A percentile compares a stretch with the other conserved stretches of the same genome.
Conservation (phyloP, 1,284 basidiomycete genomes). For the Rhodotorula sp. region DNA sequence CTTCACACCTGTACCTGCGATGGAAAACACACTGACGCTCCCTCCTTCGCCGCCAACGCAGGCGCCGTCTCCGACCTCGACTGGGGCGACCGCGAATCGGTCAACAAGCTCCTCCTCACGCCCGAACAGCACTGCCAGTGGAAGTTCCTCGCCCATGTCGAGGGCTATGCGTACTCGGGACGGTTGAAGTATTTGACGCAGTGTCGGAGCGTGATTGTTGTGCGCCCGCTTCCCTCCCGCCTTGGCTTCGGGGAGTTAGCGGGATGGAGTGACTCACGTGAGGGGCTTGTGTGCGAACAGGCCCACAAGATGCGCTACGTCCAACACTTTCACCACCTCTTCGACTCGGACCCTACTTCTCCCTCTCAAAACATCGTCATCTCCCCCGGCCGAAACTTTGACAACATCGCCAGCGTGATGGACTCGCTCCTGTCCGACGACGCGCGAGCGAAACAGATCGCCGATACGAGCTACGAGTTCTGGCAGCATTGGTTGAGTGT, state of each 20-base stretch:
- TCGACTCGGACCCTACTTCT: constrained; percentile 44
- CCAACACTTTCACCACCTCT: constrained; percentile 51
- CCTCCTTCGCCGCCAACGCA: not conserved
- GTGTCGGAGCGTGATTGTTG: constrained; percentile 49
- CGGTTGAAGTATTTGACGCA: constrained; percentile 50
- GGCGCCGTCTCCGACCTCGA: constrained; percentile 21
- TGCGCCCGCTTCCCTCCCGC: constrained; percentile 22
- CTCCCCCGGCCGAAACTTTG: constrained; percentile 43
- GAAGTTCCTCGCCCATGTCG: constrained; percentile 49
- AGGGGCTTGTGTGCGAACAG: not conserved
- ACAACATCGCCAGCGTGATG: constrained; percentile 47
- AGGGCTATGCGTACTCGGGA: constrained; percentile 50
- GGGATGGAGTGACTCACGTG: not conserved
- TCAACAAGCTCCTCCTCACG: constrained; percentile 24
- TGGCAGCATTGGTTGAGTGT: constrained; percentile 48
- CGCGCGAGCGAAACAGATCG: constrained; percentile 45
- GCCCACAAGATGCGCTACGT: constrained; percentile 35
- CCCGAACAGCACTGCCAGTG: constrained; percentile 49
- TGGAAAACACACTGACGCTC: not conserved
- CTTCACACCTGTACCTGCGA: too few relatives aligned
- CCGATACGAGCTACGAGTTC: constrained; percentile 46
- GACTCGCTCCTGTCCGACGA: constrained; percentile 43
- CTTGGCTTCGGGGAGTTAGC: not conserved
- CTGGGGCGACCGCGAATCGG: constrained; percentile 16
- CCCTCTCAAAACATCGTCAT: constrained; percentile 50